phyloP scores from a whole-genome alignment of 352 stramenopile species.

The Globisporangium viniferum region DNA sequence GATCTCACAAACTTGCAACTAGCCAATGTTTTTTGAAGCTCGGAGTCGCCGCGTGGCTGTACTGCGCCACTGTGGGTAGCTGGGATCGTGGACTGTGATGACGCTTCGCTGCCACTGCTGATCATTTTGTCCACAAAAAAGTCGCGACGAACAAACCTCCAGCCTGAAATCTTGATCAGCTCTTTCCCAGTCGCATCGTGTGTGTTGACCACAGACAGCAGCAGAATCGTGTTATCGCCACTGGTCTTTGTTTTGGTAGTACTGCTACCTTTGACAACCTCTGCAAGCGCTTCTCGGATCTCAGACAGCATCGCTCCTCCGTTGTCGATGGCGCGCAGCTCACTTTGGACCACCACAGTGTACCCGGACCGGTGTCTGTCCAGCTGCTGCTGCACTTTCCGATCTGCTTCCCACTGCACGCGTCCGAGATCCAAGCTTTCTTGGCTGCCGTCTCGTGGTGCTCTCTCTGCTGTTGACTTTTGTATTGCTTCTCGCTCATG shows the following conservation, averaged over 20 bases:
- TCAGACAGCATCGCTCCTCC: neutral
- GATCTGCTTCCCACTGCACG: conserved; percentile 8
- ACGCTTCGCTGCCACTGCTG: neutral
- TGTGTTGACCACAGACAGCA: neutral
- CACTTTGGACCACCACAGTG: neutral
- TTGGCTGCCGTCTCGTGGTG: neutral
- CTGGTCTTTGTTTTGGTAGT: too few relatives aligned
- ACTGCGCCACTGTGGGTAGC: neutral
- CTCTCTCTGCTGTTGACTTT: neutral
- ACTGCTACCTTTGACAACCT: neutral
- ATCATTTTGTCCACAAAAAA: neutral
- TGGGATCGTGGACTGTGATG: neutral
- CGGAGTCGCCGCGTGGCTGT: neutral
- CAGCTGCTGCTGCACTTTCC: conserved; percentile 4
- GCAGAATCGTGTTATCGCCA: neutral
- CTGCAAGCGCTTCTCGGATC: neutral
- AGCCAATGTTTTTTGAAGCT: neutral
- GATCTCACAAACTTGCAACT: neutral
- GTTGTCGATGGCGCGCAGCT: neutral
- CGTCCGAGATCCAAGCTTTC: neutral
- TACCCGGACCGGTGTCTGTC: conserved; percentile 10
- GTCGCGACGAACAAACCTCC: neutral
- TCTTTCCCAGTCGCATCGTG: neutral
- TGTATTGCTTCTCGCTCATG: neutral
- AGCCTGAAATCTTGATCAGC: neutral